phyloP scores from a whole-genome alignment of 2,329 filamentous ascomycete species.

The Pseudohalonectria lignicola region DNA sequence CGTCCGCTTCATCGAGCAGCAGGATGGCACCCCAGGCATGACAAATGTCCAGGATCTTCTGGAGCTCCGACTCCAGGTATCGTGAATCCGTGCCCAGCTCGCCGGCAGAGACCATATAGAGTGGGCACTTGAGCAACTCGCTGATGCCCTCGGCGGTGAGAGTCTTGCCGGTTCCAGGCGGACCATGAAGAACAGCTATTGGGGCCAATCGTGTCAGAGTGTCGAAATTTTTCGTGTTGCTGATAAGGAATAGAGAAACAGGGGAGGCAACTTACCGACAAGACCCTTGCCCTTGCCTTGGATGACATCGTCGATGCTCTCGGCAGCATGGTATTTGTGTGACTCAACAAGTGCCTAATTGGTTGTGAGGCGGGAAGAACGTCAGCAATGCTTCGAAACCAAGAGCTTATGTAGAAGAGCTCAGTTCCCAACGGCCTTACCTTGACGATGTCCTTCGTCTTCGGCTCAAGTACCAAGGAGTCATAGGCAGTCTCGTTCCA shows the following conservation, averaged over 20 bases:
- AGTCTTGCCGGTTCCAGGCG: slow-evolving; percentile 81
- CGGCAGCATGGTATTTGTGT: slow-evolving; percentile 70
- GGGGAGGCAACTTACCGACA: slow-evolving; percentile 40
- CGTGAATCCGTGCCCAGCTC: slow-evolving; percentile 71
- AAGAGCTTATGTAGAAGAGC: too few species aligned
- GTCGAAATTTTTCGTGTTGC: background rate
- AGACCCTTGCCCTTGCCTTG: slow-evolving; percentile 80
- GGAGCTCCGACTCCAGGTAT: slow-evolving; percentile 63
- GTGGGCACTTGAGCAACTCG: slow-evolving; percentile 67
- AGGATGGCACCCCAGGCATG: slow-evolving; percentile 80
- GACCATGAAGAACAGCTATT: slow-evolving; percentile 56
- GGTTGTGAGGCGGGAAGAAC: too few species aligned
- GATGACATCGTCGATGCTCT: slow-evolving; percentile 75
- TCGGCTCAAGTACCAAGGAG: slow-evolving; percentile 59
- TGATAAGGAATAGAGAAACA: background rate
- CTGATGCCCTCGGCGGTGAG: slow-evolving; percentile 80
- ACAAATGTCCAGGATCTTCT: slow-evolving; percentile 77
- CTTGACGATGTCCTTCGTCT: slow-evolving; percentile 58
- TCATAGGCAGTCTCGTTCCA: slow-evolving; percentile 81
- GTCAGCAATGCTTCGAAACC: too few species aligned
- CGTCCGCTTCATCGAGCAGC: slow-evolving; percentile 75
- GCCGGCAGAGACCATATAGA: slow-evolving; percentile 75
- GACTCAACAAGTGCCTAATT: slow-evolving; percentile 62
- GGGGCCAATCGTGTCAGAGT: background rate
- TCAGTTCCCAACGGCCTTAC: slow-evolving; percentile 9